Base-by-base conservation (phyloP, 352 stramenopile species). In the Phytophthora constricta region DNA sequence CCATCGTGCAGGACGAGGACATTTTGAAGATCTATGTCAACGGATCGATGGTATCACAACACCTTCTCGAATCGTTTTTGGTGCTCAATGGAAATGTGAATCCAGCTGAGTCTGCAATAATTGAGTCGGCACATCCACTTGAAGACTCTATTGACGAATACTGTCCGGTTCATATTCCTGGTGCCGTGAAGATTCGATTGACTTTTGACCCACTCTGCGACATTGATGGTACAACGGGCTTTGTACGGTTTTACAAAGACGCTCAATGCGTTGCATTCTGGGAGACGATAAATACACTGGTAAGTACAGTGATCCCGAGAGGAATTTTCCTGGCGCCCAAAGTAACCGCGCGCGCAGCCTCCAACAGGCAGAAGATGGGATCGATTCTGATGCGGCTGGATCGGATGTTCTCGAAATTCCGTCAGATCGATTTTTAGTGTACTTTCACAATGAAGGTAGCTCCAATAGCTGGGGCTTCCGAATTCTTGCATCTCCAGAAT, bases 171-270 rank as follows among this genome's bases (percentile, higher is more conserved):
- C 79, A 88, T 27, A 87, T 94, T 65, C 85, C 84, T n/a, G 80
- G 83, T 4, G 86, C 87, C 22, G 71, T 68, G 3, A 90, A 79
- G 37, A 89, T 95, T 63, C 82, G 82, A 16, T 71, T 95, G 4
- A 91, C 72, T 0, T 94, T 95, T 68, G 86, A 95, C 62, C 74
- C 80, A 11, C 53, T 92, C 27, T 91, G 73, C 43, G 80, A 93
- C 26, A 79, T 92, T 43, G 77, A 89, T 23, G 66, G 77, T n/a
- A 75, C 77, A 0, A 81, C 68, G 1, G 84, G 83, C 0, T 92
- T 83, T 62, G 83, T 93, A 37, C 82, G 82, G 0, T 79, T 93
- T 59, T 92, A 92, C 69, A 89, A 88, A 59, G 79, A 89, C 52
- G 81, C 74, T 11, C 72, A 71, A 20, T 92, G 80, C 65, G 76